These are phyloP conservation scores for Jatropha curcas DNA, from an alignment of 345 rosid species.

Conservation along the genomic window DNA sequence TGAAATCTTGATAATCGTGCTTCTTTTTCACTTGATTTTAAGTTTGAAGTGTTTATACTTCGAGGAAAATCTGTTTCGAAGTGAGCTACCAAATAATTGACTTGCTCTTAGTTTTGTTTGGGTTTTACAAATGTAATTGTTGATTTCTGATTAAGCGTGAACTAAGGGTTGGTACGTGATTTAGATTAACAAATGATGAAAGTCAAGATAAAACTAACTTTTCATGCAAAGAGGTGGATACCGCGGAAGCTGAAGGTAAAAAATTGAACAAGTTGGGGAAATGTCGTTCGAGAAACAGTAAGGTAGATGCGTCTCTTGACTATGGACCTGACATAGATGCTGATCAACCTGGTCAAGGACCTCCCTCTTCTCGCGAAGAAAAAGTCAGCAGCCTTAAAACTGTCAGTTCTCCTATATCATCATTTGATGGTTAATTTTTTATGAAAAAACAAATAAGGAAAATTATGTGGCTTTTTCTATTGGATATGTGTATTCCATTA, in stretches of 20 bases:
- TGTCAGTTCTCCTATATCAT: slow-evolving; percentile 43
- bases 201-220: slow-evolving; percentile 54
- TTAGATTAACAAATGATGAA: slow-evolving; percentile 58
- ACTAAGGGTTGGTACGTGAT: neutral
- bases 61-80: too few species aligned
- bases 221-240: slow-evolving; percentile 53
- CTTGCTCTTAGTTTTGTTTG: neutral
- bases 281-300: slow-evolving; percentile 64
- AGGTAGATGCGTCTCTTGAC: slow-evolving; percentile 62
- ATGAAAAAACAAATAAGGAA: neutral
- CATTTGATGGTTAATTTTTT: neutral
- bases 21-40: neutral
- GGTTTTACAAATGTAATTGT: too few species aligned
- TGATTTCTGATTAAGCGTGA: neutral
- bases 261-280: slow-evolving; percentile 54
- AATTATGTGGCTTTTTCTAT: neutral
- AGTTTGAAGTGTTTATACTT: neutral
- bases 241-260: slow-evolving; percentile 60
- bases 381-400: slow-evolving; percentile 97
- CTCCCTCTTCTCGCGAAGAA: slow-evolving; percentile 79
- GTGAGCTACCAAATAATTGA: neutral
- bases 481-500: neutral
- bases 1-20: neutral
- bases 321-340: slow-evolving; percentile 75
- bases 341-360: slow-evolving; percentile 68